Evolutionary conservation across 2,329 filamentous ascomycete genomes (phyloP).

Genomic region (Ophiocordyceps unilateralis): DNA sequence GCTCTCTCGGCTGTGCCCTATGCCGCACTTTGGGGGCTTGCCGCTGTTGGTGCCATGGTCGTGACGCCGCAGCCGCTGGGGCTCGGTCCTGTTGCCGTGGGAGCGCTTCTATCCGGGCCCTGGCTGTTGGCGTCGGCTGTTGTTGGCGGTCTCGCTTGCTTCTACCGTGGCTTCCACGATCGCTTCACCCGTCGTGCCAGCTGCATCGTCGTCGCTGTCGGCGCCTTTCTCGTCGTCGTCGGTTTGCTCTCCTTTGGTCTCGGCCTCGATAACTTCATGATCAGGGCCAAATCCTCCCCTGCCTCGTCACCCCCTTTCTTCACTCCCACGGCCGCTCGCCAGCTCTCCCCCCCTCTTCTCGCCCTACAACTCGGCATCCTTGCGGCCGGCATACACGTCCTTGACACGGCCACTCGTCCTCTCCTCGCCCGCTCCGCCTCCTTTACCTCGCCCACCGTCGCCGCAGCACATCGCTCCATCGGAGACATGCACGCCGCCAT

Average conservation of each 20-base stretch:
- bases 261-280: constrained; percentile 15
- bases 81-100: constrained; percentile 21
- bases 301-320: constrained; percentile 8
- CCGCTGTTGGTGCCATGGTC: constrained; percentile 26
- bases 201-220: constrained; percentile 14
- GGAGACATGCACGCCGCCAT: constrained; percentile 30
- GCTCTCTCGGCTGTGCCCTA: constrained; percentile 26
- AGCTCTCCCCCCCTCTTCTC: constrained; percentile 20
- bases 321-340: constrained; percentile 9
- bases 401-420: constrained; percentile 24
- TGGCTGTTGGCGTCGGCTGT: constrained; percentile 22
- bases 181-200: constrained; percentile 13
- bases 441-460: constrained; percentile 29
- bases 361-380: constrained; percentile 29
- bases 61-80: constrained; percentile 26
- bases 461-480: constrained; percentile 25
- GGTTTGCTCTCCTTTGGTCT: constrained; percentile 29
- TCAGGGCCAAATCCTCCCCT: constrained; percentile 6
- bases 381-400: constrained; percentile 21
- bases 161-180: constrained; percentile 13
- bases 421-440: constrained; percentile 28
- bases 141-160: constrained; percentile 12
- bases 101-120: constrained; percentile 25
- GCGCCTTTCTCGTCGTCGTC: constrained; percentile 19
- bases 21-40: constrained; percentile 28